Percentiles rank a stretch among this genome's conserved stretches.
Evolutionary conservation across 2,329 filamentous ascomycete genomes (phyloP).

Genomic region (Colletotrichum godetiae): DNA sequence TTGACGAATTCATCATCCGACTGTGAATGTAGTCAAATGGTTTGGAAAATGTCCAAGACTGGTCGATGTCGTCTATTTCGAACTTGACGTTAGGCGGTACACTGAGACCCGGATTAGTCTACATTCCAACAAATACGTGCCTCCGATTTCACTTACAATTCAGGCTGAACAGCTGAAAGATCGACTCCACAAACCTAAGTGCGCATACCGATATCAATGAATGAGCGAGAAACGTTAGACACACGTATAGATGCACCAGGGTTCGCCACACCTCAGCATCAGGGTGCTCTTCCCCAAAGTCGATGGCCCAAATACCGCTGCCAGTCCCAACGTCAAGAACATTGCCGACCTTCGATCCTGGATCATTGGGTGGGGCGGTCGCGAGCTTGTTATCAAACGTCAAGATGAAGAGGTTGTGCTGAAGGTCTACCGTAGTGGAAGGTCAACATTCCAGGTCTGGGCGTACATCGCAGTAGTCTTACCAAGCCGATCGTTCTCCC

Average conservation of each 20-base stretch:
- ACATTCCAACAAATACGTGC: no score
- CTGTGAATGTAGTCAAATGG: conserved; percentile 30
- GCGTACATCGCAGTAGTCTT: no score
- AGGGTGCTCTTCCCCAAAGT: conserved; percentile 46
- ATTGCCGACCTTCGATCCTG: conserved; percentile 37
- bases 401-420: conserved; percentile 48
- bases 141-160: conserved; percentile 44
- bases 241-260: no score
- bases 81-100: conserved; percentile 58
- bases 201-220: no score
- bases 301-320: conserved; percentile 57
- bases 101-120: background rate
- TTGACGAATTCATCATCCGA: background rate
- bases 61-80: conserved; percentile 50
- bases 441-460: background rate
- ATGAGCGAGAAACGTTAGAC: no score
- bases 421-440: conserved; percentile 42
- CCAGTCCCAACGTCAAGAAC: conserved; percentile 60
- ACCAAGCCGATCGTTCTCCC: conserved; percentile 23
- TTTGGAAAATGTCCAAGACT: conserved; percentile 44
- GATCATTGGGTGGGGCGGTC: conserved; percentile 39
- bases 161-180: conserved; percentile 53
- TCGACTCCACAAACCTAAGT: conserved; percentile 48
- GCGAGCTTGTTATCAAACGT: conserved; percentile 46
- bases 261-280: conserved; percentile 1